Conservation (phyloP, 2,329 filamentous ascomycete genomes). For the Tolypocladium amazonense region DNA sequence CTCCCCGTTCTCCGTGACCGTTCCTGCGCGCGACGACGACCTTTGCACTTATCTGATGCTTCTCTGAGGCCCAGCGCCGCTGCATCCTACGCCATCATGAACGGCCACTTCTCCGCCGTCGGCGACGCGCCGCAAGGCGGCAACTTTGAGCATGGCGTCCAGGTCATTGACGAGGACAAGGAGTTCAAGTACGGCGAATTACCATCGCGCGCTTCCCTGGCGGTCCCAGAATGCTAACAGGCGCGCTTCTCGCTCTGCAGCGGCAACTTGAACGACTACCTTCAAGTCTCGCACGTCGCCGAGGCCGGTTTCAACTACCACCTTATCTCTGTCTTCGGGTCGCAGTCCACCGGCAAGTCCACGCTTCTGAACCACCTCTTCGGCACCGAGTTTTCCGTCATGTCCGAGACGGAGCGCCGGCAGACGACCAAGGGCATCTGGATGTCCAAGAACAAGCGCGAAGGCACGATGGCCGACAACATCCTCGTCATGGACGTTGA, state of each 20-base stretch:
- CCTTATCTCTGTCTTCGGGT: constrained; percentile 96
- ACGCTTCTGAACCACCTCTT: constrained; percentile 94
- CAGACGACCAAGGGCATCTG: constrained; percentile 99
- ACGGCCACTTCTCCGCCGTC: constrained; percentile 70
- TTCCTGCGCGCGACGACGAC: background rate
- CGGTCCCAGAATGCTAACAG: constrained; percentile 5
- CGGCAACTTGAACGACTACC: constrained; percentile 68
- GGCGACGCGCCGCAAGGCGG: constrained; percentile 53
- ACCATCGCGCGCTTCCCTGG: constrained; percentile 1
- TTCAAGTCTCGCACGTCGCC: constrained; percentile 68
- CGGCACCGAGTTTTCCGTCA: constrained; percentile 91
- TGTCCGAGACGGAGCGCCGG: constrained; percentile 86
- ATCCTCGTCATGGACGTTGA: constrained; percentile 99
- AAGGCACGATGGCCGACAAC: constrained; percentile 78
- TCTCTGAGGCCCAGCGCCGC: constrained; percentile 1
- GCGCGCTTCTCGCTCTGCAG: constrained; percentile 30
- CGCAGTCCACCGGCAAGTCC: constrained; percentile 96
- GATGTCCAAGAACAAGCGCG: constrained; percentile 93
- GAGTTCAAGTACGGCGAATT: constrained; percentile 67
- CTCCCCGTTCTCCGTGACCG: background rate
- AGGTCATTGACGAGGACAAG: constrained; percentile 88
- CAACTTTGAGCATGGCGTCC: constrained; percentile 85
- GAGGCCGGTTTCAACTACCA: constrained; percentile 97
- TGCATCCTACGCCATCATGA: constrained; percentile 39
- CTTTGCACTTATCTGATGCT: constrained; percentile 2